Conservation (phyloP, 2,329 filamentous ascomycete genomes). For the Colletotrichum sp. region DNA sequence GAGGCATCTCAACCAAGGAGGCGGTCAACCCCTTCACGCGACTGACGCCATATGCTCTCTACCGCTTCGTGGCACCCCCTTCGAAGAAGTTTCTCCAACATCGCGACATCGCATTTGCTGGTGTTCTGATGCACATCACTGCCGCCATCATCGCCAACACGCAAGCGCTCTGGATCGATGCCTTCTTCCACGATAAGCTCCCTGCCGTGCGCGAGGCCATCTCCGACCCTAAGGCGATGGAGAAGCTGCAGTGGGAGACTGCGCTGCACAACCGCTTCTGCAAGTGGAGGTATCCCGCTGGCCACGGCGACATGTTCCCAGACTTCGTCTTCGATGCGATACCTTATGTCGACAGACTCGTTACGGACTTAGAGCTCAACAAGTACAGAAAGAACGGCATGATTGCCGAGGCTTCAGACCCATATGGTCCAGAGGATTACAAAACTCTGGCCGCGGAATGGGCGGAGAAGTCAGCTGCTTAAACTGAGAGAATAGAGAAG, state of each 20-base stretch:
- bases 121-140: constrained; percentile 31
- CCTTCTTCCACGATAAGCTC: constrained; percentile 45
- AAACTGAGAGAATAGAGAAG: too few relatives aligned
- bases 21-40: constrained; percentile 15
- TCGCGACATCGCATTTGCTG: constrained; percentile 34
- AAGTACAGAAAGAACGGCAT: constrained; percentile 58
- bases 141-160: constrained; percentile 34
- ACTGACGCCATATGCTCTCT: constrained; percentile 24
- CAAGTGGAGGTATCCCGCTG: constrained; percentile 70
- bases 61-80: constrained; percentile 33
- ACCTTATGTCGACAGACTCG: constrained; percentile 73
- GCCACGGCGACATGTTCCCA: constrained; percentile 65
- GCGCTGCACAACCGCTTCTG: constrained; percentile 72
- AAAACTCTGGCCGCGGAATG: constrained; percentile 57
- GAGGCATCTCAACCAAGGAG: constrained; percentile 14
- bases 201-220: constrained; percentile 23
- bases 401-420: constrained; percentile 54
- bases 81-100: constrained; percentile 10
- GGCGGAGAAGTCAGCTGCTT: constrained; percentile 22
- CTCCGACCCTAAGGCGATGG: constrained; percentile 35
- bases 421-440: constrained; percentile 67
- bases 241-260: constrained; percentile 54
- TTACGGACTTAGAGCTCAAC: constrained; percentile 67
- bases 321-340: constrained; percentile 80
- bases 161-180: constrained; percentile 49